Conservation (phyloP, 2,329 filamentous ascomycete species). For the Fusarium torreyae region DNA sequence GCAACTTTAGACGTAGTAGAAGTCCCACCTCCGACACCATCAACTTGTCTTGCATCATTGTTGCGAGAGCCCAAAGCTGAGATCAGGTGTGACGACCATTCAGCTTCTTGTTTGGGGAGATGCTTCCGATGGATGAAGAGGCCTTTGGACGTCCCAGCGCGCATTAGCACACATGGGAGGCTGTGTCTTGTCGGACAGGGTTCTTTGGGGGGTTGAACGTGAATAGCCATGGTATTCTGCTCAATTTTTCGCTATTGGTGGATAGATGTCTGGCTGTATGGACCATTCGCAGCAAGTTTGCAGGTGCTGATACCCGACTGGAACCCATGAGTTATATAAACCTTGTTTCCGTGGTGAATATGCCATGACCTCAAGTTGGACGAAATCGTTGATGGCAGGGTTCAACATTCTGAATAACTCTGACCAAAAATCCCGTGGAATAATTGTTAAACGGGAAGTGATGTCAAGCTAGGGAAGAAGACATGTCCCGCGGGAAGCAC, state of each 20-base stretch:
- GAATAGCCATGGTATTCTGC: constrained; percentile 22
- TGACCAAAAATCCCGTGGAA: neutral
- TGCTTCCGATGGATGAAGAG: constrained; percentile 70
- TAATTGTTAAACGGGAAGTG: neutral
- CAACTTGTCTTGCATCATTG: constrained; percentile 69
- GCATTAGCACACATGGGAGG: constrained; percentile 70
- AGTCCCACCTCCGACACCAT: constrained; percentile 74
- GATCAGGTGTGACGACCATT: constrained; percentile 69
- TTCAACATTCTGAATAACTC: constrained; percentile 2
- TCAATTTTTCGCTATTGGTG: neutral
- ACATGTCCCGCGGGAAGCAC: constrained; percentile 13
- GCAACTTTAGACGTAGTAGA: constrained; percentile 75
- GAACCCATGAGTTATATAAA: constrained; percentile 24
- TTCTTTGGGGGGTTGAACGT: neutral
- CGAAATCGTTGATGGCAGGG: constrained; percentile 1
- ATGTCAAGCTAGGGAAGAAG: neutral
- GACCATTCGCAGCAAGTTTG: neutral
- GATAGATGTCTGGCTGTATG: neutral
- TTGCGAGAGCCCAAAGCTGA: constrained; percentile 67
- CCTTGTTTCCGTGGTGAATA: neutral
- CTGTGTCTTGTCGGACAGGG: constrained; percentile 33
- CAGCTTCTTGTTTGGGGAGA: constrained; percentile 61
- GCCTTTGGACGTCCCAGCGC: constrained; percentile 74
- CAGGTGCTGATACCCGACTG: too few relatives aligned
- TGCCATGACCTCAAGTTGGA: constrained; percentile 2